phyloP scores from a whole-genome alignment of 805 yeast species.

The Candida morakotiae region DNA sequence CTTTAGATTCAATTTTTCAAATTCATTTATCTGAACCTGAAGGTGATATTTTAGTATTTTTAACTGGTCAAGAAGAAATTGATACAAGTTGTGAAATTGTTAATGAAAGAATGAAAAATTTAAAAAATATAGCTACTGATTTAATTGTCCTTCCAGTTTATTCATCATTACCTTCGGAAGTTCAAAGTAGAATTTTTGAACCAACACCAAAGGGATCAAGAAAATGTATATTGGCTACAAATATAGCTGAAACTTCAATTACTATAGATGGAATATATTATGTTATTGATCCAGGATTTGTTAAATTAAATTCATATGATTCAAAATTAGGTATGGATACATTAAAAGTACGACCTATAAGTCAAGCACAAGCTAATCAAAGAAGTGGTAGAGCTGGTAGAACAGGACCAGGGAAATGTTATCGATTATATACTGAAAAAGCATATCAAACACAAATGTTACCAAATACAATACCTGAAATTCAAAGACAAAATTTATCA shows the following conservation, averaged over 20 bases:
- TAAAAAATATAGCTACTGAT: constrained; percentile 61
- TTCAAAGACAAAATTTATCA: constrained; percentile 82
- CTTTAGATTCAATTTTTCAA: constrained; percentile 80
- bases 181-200: constrained; percentile 85
- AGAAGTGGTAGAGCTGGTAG: constrained; percentile 97
- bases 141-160: constrained; percentile 82
- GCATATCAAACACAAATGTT: constrained; percentile 77
- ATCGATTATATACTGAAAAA: constrained; percentile 80
- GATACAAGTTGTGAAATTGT: constrained; percentile 82
- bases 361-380: constrained; percentile 94
- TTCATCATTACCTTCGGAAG: constrained; percentile 86
- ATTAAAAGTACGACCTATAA: constrained; percentile 76
- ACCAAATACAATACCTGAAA: constrained; percentile 82
- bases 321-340: constrained; percentile 90
- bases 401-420: constrained; percentile 94
- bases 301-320: constrained; percentile 84
- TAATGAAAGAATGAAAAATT: constrained; percentile 54
- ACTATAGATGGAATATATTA: constrained; percentile 91
- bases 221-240: constrained; percentile 91
- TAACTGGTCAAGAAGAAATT: constrained; percentile 94
- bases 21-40: constrained; percentile 74
- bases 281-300: constrained; percentile 94
- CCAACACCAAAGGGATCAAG: constrained; percentile 80
- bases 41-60: constrained; percentile 79
- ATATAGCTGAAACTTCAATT: constrained; percentile 95